Conservation (phyloP, 75 land plant species). For the Cryptomeria japonica region DNA sequence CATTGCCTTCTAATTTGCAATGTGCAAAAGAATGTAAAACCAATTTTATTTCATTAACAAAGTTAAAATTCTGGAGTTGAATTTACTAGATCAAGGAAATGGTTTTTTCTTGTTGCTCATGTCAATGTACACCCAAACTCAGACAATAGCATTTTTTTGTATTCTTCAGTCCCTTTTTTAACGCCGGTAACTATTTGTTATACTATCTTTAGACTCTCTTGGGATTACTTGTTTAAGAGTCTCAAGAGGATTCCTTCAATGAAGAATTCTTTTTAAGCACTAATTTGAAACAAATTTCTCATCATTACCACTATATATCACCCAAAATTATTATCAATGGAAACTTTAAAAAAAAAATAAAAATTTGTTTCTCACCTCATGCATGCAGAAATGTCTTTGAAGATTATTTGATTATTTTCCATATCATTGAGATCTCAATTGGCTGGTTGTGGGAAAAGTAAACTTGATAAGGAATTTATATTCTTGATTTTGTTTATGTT, state of each 20-base stretch:
- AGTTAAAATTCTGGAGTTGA: background rate
- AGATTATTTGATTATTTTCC: too few relatives aligned
- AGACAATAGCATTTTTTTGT: too few relatives aligned
- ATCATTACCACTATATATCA: background rate
- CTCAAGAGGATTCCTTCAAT: background rate
- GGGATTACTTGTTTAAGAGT: background rate
- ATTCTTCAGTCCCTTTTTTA: too few relatives aligned
- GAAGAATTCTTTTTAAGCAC: background rate
- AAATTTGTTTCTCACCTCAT: background rate
- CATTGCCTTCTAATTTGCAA: background rate
- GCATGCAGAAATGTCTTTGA: background rate
- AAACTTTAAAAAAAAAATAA: background rate
- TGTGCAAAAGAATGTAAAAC: background rate
- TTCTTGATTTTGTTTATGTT: too few relatives aligned
- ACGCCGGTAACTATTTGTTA: background rate
- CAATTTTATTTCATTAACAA: background rate
- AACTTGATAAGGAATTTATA: too few relatives aligned
- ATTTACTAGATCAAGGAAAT: background rate
- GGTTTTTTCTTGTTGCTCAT: background rate
- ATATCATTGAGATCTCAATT: too few relatives aligned
- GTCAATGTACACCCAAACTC: background rate
- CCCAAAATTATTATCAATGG: background rate
- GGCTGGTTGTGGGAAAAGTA: too few relatives aligned
- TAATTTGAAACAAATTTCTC: background rate
- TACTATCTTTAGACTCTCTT: background rate